Base-by-base conservation (phyloP, 1,284 basidiomycete genomes). In the Schizopora paradoxa region DNA sequence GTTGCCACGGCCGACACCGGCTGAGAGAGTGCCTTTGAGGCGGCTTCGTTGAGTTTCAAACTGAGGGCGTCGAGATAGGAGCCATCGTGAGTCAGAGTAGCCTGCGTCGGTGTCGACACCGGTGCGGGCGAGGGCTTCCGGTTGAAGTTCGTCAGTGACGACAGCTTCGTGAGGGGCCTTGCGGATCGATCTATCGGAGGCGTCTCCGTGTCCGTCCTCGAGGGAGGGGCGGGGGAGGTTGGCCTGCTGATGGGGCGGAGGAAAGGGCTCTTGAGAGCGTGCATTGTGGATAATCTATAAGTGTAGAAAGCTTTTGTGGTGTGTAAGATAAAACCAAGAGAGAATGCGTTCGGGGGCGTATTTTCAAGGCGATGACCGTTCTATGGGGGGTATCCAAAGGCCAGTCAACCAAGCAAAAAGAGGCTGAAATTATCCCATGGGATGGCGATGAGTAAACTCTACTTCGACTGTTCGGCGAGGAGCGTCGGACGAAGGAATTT, bases 11-110 rank as follows among this genome's bases (percentile, higher is more conserved):
- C 59, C 11, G 47, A 43, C 16, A 42, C 18, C 6, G 85, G 82
- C 52, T 82, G 79, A 10, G 75, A 70, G 33, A 89, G 67, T 1
- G 84, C 81, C 64, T 77, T 86, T 36, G 83, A 79, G n/a, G 86
- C 82, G 0, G 82, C 85, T 61, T 90, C 86, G 57, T 79, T 86
- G 32, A 90, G 68, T 60, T 82, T 86, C 46, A 88, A 69, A 54
- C 78, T 72, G 39, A 89, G 74, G 43, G 79, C 74, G 60, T 87
- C 82, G 49, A 88, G 71, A 61, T 87, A 89, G 4, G 82, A 83
- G 43, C 82, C 82, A 59, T 87, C 85, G 56, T 86, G 85, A 29
- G 82, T 66, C 32, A 82, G 72, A 6, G 76, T 67, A 2, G 68
- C 56, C 2, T 73, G 69, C 31, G 67, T 57, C 0, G 68, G 58